phyloP scores from a whole-genome alignment of 805 yeast genomes.

The Komagataella pastoris region DNA sequence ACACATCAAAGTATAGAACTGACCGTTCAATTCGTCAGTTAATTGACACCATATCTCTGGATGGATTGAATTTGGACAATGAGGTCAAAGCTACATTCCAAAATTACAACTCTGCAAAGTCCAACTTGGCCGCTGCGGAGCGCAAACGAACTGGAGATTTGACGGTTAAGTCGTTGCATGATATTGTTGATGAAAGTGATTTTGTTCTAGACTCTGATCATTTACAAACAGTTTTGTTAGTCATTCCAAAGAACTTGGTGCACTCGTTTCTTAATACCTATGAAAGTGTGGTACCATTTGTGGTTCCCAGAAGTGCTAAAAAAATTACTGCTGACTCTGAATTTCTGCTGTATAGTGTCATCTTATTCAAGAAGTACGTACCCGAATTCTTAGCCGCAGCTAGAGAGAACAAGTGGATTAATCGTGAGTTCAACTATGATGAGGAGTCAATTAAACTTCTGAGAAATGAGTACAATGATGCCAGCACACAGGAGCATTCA shows the following conservation, averaged over 20 bases:
- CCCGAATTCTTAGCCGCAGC: conserved; percentile 55
- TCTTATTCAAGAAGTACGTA: conserved; percentile 72
- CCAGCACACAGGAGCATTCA: conserved; percentile 61
- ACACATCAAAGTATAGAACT: conserved; percentile 69
- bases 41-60: conserved; percentile 54
- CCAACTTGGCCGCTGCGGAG: conserved; percentile 77
- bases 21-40: conserved; percentile 76
- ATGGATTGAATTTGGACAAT: conserved; percentile 70
- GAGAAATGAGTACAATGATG: conserved; percentile 68
- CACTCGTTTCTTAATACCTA: conserved; percentile 53
- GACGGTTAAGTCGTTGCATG: conserved; percentile 82
- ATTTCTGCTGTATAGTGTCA: conserved; percentile 59
- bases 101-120: conserved; percentile 68
- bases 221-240: conserved; percentile 73
- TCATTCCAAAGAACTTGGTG: conserved; percentile 61
- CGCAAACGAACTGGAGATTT: conserved; percentile 90
- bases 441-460: conserved; percentile 60
- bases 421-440: conserved; percentile 83
- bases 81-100: conserved; percentile 74
- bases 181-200: conserved; percentile 70
- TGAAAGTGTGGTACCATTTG: conserved; percentile 68
- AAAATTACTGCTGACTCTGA: conserved; percentile 63
- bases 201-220: conserved; percentile 81
- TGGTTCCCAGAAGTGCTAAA: conserved; percentile 84
- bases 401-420: conserved; percentile 82